These are phyloP conservation scores for Metarhizium rileyi DNA, from an alignment of 2,329 filamentous ascomycete species.

Conservation along the genomic window DNA sequence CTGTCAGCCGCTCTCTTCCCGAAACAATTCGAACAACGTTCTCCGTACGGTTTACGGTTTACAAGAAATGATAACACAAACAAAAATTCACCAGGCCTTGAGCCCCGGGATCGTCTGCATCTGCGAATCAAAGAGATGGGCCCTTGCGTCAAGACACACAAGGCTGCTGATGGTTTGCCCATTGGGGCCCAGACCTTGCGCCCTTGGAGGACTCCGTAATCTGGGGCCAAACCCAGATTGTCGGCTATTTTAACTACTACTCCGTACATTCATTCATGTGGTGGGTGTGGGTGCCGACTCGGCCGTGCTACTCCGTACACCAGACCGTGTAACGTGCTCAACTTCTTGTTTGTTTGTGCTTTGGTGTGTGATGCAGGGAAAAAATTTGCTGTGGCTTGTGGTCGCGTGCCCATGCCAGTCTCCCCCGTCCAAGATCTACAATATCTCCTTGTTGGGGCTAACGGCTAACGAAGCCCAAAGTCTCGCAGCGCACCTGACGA, in stretches of 20 bases:
- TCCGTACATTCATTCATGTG: background rate
- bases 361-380: background rate
- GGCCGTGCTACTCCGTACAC: too few relatives aligned
- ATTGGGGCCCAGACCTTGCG: background rate
- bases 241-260: too few relatives aligned
- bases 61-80: too few relatives aligned
- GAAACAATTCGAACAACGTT: too few relatives aligned
- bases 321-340: background rate
- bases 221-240: background rate
- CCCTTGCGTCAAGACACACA: background rate
- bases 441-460: too few relatives aligned
- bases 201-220: background rate
- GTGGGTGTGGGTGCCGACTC: background rate
- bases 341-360: background rate
- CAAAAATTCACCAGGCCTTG: background rate
- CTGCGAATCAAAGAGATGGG: background rate
- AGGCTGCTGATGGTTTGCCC: background rate
- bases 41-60: too few relatives aligned
- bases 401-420: constrained; percentile 4
- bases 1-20: too few relatives aligned
- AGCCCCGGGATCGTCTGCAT: background rate
- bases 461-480: too few relatives aligned
- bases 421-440: too few relatives aligned
- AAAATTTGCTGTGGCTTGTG: constrained; percentile 7
- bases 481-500: too few relatives aligned